Evolutionary conservation across 129 eudicot species (phyloP).

Genomic region (Centrapalus pauciflorus): DNA sequence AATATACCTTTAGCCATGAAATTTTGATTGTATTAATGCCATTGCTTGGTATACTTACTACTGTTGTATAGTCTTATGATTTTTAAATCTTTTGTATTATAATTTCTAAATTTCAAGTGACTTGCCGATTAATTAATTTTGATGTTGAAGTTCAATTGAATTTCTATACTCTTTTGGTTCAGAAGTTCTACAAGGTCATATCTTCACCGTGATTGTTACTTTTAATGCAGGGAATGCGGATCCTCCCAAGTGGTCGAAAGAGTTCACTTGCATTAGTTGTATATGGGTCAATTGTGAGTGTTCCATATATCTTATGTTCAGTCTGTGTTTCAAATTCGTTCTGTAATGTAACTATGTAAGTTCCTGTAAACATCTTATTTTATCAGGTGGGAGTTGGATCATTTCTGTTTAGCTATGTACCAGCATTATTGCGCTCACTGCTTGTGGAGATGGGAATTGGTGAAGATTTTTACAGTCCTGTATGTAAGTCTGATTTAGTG

Average conservation of each 20-base stretch:
- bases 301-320: constrained; percentile 10
- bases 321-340: background rate
- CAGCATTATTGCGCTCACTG: constrained; percentile 48
- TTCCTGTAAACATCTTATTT: constrained; percentile 11
- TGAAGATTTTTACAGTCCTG: constrained; percentile 90
- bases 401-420: constrained; percentile 63
- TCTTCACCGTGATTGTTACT: background rate
- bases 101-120: no score
- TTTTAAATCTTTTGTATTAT: background rate
- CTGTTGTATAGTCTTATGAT: background rate
- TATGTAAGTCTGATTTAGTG: constrained; percentile 65
- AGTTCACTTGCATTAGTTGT: constrained; percentile 63
- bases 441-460: constrained; percentile 67
- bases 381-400: constrained; percentile 81
- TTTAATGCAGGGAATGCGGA: constrained; percentile 84
- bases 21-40: background rate
- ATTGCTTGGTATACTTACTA: background rate
- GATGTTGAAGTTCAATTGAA: background rate
- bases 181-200: background rate
- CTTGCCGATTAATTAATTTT: background rate
- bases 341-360: background rate
- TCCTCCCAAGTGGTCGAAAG: constrained; percentile 86
- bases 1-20: background rate
- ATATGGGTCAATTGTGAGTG: constrained; percentile 70
- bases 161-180: background rate